phyloP scores from a whole-genome alignment of 345 rosid species.

The Eucalyptus viminalis region DNA sequence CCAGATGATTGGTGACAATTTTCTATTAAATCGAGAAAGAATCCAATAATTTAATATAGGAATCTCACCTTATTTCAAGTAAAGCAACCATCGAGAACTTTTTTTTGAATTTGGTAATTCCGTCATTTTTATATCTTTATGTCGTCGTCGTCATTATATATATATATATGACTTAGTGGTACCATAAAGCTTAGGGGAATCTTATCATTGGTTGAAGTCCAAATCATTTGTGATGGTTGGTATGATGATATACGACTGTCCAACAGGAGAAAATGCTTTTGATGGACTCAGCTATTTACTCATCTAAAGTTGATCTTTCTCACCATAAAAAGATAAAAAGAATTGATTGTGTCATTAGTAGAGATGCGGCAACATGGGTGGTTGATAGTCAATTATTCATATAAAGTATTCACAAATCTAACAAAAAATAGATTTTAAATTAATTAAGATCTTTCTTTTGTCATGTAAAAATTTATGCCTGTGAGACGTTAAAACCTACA shows the following conservation, averaged over 20 bases:
- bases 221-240: background rate
- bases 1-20: background rate
- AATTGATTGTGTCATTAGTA: background rate
- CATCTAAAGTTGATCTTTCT: background rate
- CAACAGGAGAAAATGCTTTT: background rate
- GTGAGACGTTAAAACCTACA: too few species aligned
- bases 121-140: background rate
- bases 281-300: background rate
- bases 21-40: background rate
- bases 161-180: too few species aligned
- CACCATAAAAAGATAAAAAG: background rate
- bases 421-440: too few species aligned
- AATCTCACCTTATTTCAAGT: background rate
- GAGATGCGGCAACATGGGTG: too few species aligned
- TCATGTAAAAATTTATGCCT: background rate
- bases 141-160: too few species aligned
- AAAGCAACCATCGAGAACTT: background rate
- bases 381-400: background rate
- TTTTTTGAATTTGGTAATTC: background rate
- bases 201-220: background rate
- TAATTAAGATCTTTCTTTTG: background rate
- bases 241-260: background rate
- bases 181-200: background rate
- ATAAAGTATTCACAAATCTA: too few species aligned
- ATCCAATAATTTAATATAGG: background rate